Evolutionary conservation across 1,284 basidiomycete genomes (phyloP).

Genomic region (Cerrena zonata): DNA sequence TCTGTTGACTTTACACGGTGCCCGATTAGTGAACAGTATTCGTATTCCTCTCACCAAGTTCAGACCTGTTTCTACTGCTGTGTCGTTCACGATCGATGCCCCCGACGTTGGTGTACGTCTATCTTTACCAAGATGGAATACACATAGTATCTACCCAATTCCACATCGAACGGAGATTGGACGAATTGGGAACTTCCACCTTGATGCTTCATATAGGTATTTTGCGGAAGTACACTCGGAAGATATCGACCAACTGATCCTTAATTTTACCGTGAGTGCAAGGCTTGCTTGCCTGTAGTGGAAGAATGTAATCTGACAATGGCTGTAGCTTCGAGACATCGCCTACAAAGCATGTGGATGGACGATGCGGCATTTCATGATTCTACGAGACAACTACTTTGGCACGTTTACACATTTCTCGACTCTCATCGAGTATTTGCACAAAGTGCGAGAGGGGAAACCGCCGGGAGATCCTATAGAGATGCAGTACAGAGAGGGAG

Average conservation of each 20-base stretch:
- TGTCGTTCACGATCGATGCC: slow-evolving; percentile 63
- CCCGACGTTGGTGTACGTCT: slow-evolving; percentile 56
- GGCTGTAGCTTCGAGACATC: slow-evolving; percentile 44
- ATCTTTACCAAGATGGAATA: slow-evolving; percentile 83
- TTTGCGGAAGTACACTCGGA: slow-evolving; percentile 62
- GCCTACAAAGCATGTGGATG: slow-evolving; percentile 76
- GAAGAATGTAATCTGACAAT: no score
- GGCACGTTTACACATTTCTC: slow-evolving; percentile 88
- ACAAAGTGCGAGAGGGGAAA: slow-evolving; percentile 52
- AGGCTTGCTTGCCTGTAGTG: no score
- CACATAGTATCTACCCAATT: slow-evolving; percentile 66
- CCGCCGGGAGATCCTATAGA: slow-evolving; percentile 76
- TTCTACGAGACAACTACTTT: slow-evolving; percentile 85
- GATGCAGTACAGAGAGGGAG: slow-evolving; percentile 74
- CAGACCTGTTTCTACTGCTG: slow-evolving; percentile 61
- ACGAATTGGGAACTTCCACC: slow-evolving; percentile 47
- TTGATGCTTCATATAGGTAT: slow-evolving; percentile 74
- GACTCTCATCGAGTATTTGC: slow-evolving; percentile 78
- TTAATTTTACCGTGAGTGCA: slow-evolving; percentile 64
- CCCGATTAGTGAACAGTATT: slow-evolving; percentile 44
- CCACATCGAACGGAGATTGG: slow-evolving; percentile 55
- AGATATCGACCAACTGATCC: slow-evolving; percentile 71
- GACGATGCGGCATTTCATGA: slow-evolving; percentile 82
- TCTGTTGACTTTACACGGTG: slow-evolving; percentile 64
- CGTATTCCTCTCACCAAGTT: slow-evolving; percentile 69